Conservation (phyloP, 164 flowering plant genomes). For the Annona cherimola region DNA sequence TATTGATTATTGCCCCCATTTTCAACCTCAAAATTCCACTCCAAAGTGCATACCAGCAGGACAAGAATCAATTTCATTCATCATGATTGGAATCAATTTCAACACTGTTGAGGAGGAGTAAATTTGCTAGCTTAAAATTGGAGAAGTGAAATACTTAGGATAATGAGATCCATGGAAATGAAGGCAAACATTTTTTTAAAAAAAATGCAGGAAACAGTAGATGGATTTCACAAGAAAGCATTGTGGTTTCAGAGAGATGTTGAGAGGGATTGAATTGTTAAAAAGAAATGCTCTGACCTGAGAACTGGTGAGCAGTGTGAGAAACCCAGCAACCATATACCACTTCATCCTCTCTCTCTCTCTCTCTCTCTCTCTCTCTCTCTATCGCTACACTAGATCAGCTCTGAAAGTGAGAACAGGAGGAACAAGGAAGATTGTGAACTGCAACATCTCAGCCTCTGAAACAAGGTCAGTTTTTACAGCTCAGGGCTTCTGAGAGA, state of each 20-base stretch:
- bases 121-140: too few species aligned
- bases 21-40: too few species aligned
- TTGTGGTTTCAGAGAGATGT: not conserved
- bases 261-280: not conserved
- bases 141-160: not conserved
- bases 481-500: too few species aligned
- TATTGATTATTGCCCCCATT: too few species aligned
- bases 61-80: too few species aligned
- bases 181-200: not conserved
- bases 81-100: too few species aligned
- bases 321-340: conserved; percentile 77
- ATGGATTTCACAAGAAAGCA: not conserved
- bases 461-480: too few species aligned
- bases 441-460: too few species aligned
- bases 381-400: not conserved
- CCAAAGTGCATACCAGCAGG: too few species aligned
- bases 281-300: conserved; percentile 37
- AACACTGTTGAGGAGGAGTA: too few species aligned
- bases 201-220: not conserved
- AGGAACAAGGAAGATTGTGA: too few species aligned
- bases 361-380: not conserved
- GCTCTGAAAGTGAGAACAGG: not conserved
- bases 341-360: conserved; percentile 49
- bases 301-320: conserved; percentile 85
- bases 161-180: not conserved